Percentiles rank a stretch among this genome's conserved stretches.
Conservation (phyloP, 2,329 filamentous ascomycete genomes). For the Dendrostoma leiphaemia region DNA sequence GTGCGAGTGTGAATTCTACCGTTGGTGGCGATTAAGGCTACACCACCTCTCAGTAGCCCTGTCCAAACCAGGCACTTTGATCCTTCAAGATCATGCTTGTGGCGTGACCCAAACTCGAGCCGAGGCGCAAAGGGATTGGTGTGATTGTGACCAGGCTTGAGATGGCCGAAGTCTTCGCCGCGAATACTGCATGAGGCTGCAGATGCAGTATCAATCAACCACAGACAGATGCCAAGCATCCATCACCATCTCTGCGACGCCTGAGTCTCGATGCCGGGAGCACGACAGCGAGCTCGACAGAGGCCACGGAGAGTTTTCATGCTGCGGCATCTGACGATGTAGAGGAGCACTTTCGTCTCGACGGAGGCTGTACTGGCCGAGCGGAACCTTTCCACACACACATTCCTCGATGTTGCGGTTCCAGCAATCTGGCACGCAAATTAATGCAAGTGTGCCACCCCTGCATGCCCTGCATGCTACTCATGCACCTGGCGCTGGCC, state of each 20-base stretch:
- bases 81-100: background rate
- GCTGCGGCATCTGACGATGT: background rate
- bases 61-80: background rate
- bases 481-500: background rate
- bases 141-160: background rate
- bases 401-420: slow-evolving; percentile 11
- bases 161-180: background rate
- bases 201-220: slow-evolving; percentile 2
- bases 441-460: slow-evolving; percentile 8
- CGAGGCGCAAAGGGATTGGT: background rate
- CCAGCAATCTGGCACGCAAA: slow-evolving; percentile 15
- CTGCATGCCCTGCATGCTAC: slow-evolving; percentile 7
- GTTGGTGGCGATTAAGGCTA: background rate
- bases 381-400: background rate
- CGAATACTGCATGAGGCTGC: background rate
- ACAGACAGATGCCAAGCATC: background rate
- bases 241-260: background rate
- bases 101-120: background rate
- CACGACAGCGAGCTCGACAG: background rate
- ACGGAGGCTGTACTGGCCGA: background rate
- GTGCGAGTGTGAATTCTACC: too few relatives aligned
- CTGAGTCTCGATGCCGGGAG: background rate
- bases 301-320: background rate
- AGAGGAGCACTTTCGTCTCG: background rate
- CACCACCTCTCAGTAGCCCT: background rate